Conservation (phyloP, 1,139 yeast genomes). For the Groenewaldozyma auringiensis region DNA sequence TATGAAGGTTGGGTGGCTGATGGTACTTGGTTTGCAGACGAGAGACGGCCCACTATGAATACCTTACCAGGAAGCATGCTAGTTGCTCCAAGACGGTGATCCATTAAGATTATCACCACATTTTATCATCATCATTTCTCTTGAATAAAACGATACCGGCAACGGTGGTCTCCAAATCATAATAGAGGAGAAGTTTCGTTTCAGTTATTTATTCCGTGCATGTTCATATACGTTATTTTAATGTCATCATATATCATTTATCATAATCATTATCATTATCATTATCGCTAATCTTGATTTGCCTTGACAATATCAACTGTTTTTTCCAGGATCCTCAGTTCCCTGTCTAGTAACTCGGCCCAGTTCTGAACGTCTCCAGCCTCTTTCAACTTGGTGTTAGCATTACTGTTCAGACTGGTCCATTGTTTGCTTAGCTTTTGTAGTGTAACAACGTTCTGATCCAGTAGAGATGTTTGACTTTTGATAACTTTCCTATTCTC, state of each 20-base stretch:
- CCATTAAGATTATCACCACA: too few relatives aligned
- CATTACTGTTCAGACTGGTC: slow-evolving; percentile 16
- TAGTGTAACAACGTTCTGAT: slow-evolving; percentile 15
- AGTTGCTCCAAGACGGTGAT: not conserved
- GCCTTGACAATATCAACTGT: slow-evolving; percentile 13
- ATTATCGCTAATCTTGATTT: not conserved
- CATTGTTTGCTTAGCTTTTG: slow-evolving; percentile 17
- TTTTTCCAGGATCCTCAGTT: slow-evolving; percentile 42
- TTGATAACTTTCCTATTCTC: slow-evolving; percentile 19
- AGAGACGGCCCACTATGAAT: not conserved
- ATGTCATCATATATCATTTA: too few relatives aligned
- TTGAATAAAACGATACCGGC: too few relatives aligned
- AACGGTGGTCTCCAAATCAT: too few relatives aligned
- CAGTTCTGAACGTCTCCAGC: slow-evolving; percentile 39
- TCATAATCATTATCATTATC: too few relatives aligned
- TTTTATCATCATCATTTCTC: too few relatives aligned
- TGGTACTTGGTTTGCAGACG: slow-evolving; percentile 34
- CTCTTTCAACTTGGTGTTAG: slow-evolving; percentile 22
- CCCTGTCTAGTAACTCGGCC: slow-evolving; percentile 44
- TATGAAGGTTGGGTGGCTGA: slow-evolving; percentile 55
- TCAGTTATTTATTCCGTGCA: too few relatives aligned
- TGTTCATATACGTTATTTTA: too few relatives aligned
- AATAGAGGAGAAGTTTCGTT: too few relatives aligned
- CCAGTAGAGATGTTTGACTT: slow-evolving; percentile 20
- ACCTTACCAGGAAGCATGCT: not conserved